These are phyloP conservation scores for Penicilliopsis zonata DNA, from an alignment of 495 filamentous ascomycete genomes.

Conservation along the genomic window DNA sequence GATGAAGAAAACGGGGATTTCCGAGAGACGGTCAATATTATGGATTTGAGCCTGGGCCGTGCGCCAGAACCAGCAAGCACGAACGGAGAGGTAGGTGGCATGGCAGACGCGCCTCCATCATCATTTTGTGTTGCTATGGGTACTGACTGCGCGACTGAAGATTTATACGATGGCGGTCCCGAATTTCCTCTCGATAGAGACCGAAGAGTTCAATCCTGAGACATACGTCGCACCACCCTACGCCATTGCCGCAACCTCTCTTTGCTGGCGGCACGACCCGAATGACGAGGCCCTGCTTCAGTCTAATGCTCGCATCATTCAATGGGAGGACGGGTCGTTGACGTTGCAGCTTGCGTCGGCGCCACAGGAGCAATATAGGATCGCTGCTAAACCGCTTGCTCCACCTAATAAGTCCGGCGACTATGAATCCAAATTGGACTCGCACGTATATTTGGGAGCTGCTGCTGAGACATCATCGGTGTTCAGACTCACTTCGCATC, in stretches of 20 bases:
- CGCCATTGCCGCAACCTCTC: slow-evolving; percentile 51
- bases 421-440: slow-evolving; percentile 60
- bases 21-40: slow-evolving; percentile 40
- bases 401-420: slow-evolving; percentile 46
- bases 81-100: slow-evolving; percentile 43
- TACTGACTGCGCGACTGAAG: slow-evolving; percentile 30
- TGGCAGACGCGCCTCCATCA: too few relatives aligned
- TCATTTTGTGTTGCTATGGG: too few relatives aligned
- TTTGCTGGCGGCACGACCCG: slow-evolving; percentile 62
- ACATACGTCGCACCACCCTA: slow-evolving; percentile 60
- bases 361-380: slow-evolving; percentile 67
- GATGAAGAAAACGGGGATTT: slow-evolving; percentile 30
- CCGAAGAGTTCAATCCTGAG: slow-evolving; percentile 58
- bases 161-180: slow-evolving; percentile 71
- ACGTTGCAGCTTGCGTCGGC: slow-evolving; percentile 65
- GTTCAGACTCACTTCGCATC: slow-evolving; percentile 65
- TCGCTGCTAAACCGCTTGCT: slow-evolving; percentile 63
- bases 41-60: slow-evolving; percentile 46
- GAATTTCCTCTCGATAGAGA: slow-evolving; percentile 64
- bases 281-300: slow-evolving; percentile 44
- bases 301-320: slow-evolving; percentile 66
- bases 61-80: slow-evolving; percentile 61
- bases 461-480: slow-evolving; percentile 57
- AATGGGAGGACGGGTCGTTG: slow-evolving; percentile 76
- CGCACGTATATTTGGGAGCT: slow-evolving; percentile 72